Evolutionary conservation across 352 stramenopile species (phyloP).

Genomic region (Globisporangium viniferum): DNA sequence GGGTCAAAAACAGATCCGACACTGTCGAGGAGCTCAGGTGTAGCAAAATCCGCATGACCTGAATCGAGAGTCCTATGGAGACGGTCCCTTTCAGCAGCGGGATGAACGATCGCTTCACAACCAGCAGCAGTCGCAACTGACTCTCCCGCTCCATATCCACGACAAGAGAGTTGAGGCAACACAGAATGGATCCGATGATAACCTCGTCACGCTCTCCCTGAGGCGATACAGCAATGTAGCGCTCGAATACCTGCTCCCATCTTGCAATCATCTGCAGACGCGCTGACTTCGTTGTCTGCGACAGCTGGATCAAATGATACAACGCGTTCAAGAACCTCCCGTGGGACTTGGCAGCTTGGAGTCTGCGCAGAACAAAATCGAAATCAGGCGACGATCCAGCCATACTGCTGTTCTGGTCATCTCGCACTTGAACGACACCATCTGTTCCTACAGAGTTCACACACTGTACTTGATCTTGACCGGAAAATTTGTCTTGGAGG

Average conservation of each 20-base stretch:
- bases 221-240: constrained; percentile 35
- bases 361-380: constrained; percentile 22
- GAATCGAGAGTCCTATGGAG: constrained; percentile 26
- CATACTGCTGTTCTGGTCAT: not conserved
- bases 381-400: constrained; percentile 21
- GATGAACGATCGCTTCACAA: constrained; percentile 51
- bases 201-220: constrained; percentile 57
- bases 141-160: constrained; percentile 28
- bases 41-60: constrained; percentile 47
- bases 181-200: constrained; percentile 42
- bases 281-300: constrained; percentile 20
- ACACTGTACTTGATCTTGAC: not conserved
- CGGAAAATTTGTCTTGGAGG: not conserved
- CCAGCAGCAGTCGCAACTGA: constrained; percentile 45
- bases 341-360: constrained; percentile 48
- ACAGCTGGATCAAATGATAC: constrained; percentile 49
- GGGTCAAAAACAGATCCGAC: constrained; percentile 50
- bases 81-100: constrained; percentile 38
- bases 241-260: constrained; percentile 49
- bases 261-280: constrained; percentile 24
- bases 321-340: constrained; percentile 59
- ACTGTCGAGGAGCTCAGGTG: constrained; percentile 42
- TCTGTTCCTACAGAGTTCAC: not conserved
- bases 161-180: constrained; percentile 33
- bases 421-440: not conserved